Evolutionary conservation across 441 rosid genomes (phyloP).

Genomic region (Gossypium schwendimanii): DNA sequence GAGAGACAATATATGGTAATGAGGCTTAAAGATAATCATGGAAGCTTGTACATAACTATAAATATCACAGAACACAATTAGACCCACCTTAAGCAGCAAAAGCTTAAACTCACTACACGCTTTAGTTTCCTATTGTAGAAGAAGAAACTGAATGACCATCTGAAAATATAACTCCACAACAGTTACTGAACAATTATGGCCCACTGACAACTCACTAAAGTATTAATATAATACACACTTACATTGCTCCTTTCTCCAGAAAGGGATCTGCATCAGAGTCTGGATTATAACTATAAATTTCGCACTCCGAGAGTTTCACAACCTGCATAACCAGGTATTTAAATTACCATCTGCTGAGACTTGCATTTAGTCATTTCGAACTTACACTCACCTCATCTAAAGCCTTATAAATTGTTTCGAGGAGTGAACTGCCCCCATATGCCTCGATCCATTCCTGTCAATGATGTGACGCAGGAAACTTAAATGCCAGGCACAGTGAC

Average conservation of each 20-base stretch:
- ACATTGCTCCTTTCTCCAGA: constrained; percentile 80
- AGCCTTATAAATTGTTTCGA: constrained; percentile 66
- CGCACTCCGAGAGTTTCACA: constrained; percentile 74
- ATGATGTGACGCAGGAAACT: constrained; percentile 1
- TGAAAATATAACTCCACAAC: constrained; percentile 21
- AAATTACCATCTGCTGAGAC: constrained; percentile 9
- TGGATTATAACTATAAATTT: constrained; percentile 75
- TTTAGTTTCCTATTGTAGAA: constrained; percentile 83
- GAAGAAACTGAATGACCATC: constrained; percentile 93
- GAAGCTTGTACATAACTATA: neutral
- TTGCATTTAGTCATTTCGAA: constrained; percentile 9
- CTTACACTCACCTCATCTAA: constrained; percentile 70
- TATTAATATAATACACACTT: constrained; percentile 9
- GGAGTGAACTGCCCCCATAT: constrained; percentile 62
- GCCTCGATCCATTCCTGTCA: constrained; percentile 68
- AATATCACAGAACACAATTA: neutral
- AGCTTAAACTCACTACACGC: constrained; percentile 75
- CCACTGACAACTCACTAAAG: neutral
- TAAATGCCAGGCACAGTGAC: neutral
- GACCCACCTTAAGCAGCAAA: constrained; percentile 69
- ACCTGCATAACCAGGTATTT: constrained; percentile 46
- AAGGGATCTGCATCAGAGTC: constrained; percentile 78
- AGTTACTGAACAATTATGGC: constrained; percentile 5
- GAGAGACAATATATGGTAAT: constrained; percentile 10
- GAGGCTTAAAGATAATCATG: neutral